Base-by-base conservation (phyloP, 2,329 filamentous ascomycete species). In the Fusarium luffae region DNA sequence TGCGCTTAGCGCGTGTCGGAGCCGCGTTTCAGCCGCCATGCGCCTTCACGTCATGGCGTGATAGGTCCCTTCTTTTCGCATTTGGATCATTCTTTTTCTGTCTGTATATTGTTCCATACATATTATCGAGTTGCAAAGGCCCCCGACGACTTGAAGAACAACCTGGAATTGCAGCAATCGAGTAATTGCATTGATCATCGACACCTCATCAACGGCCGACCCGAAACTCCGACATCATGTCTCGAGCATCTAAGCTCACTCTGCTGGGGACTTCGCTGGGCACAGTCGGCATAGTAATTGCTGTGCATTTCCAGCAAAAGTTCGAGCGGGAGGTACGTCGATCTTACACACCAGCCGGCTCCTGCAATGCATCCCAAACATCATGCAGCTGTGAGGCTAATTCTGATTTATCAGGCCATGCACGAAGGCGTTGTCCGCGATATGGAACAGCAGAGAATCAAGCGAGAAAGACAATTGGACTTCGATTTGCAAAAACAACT, bases 381-480 rank as follows among this genome's bases (percentile, higher is more conserved):
- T 4, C n/a, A 19, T 10, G 14, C 7, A n/a, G 23, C 41, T 25
- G 37, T 25, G 8, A 59, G 23, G 21, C 66, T 72, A 64, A 71
- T 52, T 23, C 21, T 21, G 18, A 43, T 32, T 14, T 51, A 32
- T 25, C 68, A 95, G 96, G 92, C 93, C 60, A 99, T 99, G 96
- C 96, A 99, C 77, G 89, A 92, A 72, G 96, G 96, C 46, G 96
- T 99, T 43, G 84, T 98, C 70, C 92, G 95, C 69, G 96, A 99
- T 77, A 92, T 98, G 85, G 95, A 98, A 77, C 93, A 97, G 77
- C 94, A 97, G 79, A 90, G 92, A 47, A 79, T 98, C 71, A 98
- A 98, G 82, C 88, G 89, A 71, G 96, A 99, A 80, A 90, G 96
- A 63, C 93, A 97, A 79, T 88, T 94, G 54, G 96, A 99, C 78